A percentile compares a stretch with the other conserved stretches of the same genome.
phyloP scores from a whole-genome alignment of 441 rosid species.

The Populus hybrid region DNA sequence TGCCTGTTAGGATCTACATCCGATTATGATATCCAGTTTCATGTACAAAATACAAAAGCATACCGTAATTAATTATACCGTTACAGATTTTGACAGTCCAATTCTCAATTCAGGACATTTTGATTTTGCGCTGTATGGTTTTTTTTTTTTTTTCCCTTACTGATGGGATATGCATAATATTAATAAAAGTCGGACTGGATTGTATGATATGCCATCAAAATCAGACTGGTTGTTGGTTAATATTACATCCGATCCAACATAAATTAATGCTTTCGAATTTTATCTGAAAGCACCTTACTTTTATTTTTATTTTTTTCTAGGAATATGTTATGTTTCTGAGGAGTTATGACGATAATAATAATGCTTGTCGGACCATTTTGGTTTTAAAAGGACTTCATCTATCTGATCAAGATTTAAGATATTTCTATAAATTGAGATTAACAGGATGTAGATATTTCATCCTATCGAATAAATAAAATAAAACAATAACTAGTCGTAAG shows the following conservation, averaged over 20 bases:
- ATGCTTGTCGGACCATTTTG: neutral
- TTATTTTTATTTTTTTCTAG: too few relatives aligned
- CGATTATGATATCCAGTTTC: neutral
- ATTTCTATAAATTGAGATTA: neutral
- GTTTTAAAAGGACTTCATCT: too few relatives aligned
- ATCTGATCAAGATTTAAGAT: too few relatives aligned
- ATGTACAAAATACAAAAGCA: neutral
- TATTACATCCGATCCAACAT: neutral
- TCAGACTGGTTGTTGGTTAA: too few relatives aligned
- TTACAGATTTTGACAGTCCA: neutral
- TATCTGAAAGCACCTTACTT: neutral
- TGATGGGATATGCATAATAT: neutral
- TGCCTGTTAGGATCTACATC: neutral
- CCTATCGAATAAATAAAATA: too few relatives aligned
- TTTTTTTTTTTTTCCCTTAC: neutral
- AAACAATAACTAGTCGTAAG: too few relatives aligned
- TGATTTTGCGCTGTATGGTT: neutral
- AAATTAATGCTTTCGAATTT: neutral
- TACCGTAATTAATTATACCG: neutral
- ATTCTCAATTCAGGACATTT: neutral
- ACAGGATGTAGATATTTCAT: too few relatives aligned
- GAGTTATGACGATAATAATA: too few relatives aligned
- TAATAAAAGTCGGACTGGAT: neutral
- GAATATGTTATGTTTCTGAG: too few relatives aligned
- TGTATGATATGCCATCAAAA: neutral